Conservation (phyloP, 768 basidiomycete genomes). For the Kwoniella bestiolae region DNA sequence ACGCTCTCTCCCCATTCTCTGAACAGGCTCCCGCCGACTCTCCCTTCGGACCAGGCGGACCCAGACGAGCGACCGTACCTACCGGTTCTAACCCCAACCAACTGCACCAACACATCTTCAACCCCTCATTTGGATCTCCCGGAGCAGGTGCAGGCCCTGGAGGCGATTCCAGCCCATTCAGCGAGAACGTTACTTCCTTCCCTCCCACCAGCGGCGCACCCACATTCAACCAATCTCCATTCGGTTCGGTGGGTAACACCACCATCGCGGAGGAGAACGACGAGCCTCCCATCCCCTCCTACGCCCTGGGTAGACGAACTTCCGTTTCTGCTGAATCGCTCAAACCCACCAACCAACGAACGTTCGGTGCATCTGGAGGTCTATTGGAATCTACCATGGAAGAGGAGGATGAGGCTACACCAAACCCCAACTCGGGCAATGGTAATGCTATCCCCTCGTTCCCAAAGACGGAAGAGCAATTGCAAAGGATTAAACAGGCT, state of each 20-base stretch:
- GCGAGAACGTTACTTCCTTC: slow-evolving; percentile 19
- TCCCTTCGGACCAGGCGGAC: slow-evolving; percentile 42
- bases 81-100: slow-evolving; percentile 26
- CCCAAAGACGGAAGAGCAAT: slow-evolving; percentile 84
- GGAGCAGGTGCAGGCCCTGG: slow-evolving; percentile 5
- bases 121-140: slow-evolving; percentile 35
- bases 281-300: slow-evolving; percentile 56
- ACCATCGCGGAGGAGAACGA: slow-evolving; percentile 32
- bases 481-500: slow-evolving; percentile 81
- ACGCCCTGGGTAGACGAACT: slow-evolving; percentile 85
- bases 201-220: slow-evolving; percentile 12
- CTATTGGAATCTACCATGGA: slow-evolving; percentile 44
- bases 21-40: slow-evolving; percentile 51
- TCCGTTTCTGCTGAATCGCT: slow-evolving; percentile 97
- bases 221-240: slow-evolving; percentile 25
- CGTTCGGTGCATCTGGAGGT: slow-evolving; percentile 18
- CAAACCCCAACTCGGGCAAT: slow-evolving; percentile 48
- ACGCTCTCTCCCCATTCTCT: slow-evolving; percentile 48
- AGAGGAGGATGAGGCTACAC: slow-evolving; percentile 63
- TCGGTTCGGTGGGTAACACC: slow-evolving; percentile 15
- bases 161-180: slow-evolving; percentile 18
- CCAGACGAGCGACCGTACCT: slow-evolving; percentile 40
- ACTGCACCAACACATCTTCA: slow-evolving; percentile 19
- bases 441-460: slow-evolving; percentile 58
- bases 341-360: slow-evolving; percentile 64